phyloP scores from a whole-genome alignment of 2,329 filamentous ascomycete genomes.

The Bipolaris bicolor region DNA sequence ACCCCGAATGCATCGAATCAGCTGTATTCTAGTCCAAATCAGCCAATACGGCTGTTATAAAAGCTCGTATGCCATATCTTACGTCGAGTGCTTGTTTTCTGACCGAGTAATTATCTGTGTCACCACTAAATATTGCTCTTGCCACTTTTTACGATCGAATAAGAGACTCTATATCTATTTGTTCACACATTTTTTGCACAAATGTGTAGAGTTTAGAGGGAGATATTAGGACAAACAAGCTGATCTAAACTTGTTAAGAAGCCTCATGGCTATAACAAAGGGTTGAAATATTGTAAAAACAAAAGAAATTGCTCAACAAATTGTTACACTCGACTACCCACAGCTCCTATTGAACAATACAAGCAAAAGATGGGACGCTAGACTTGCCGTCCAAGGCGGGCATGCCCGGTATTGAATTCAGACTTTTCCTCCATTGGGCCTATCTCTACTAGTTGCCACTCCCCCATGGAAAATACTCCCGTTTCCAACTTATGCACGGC shows the following conservation, averaged over 20 bases:
- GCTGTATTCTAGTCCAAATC: not conserved
- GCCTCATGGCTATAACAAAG: not conserved
- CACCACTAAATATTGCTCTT: not conserved
- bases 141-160: not conserved
- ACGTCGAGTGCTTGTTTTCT: no score
- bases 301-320: not conserved
- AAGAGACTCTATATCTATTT: not conserved
- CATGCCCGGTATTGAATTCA: not conserved
- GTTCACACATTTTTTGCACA: not conserved
- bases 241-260: not conserved
- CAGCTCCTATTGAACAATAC: not conserved
- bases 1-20: not conserved
- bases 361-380: not conserved
- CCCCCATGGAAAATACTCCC: not conserved
- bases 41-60: no score
- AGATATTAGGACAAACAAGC: not conserved
- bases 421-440: not conserved
- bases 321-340: not conserved
- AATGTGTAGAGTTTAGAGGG: not conserved
- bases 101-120: no score
- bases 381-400: not conserved
- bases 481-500: not conserved
- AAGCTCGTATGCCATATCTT: no score
- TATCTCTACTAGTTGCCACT: not conserved
- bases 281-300: not conserved